Percentiles rank a stretch among this genome's conserved stretches.
These are phyloP conservation scores for Elongisporangium senticosum DNA, from an alignment of 352 stramenopile genomes.

Conservation along the genomic window DNA sequence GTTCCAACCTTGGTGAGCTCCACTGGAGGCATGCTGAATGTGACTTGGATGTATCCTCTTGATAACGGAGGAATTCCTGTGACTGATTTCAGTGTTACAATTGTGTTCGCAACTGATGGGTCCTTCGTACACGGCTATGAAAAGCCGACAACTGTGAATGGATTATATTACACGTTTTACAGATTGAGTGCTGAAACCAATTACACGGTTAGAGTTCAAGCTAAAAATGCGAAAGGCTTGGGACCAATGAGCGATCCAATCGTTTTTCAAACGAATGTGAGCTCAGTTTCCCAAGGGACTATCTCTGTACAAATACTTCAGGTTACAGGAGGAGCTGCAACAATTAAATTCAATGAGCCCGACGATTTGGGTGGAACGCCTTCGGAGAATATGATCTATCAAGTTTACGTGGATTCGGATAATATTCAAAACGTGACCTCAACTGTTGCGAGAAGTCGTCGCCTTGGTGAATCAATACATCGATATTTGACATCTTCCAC, in stretches of 20 bases:
- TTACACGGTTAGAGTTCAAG: constrained; percentile 43
- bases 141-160: neutral
- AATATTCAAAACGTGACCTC: constrained; percentile 36
- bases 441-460: constrained; percentile 3
- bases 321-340: constrained; percentile 38
- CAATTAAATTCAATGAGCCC: constrained; percentile 48
- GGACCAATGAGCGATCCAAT: constrained; percentile 26
- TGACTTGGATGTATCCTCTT: constrained; percentile 30
- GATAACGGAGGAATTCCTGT: constrained; percentile 35
- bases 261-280: constrained; percentile 24
- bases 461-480: neutral
- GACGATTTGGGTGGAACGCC: constrained; percentile 39
- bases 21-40: constrained; percentile 43
- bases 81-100: constrained; percentile 22
- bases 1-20: constrained; percentile 8
- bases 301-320: constrained; percentile 22
- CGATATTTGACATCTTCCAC: constrained; percentile 6
- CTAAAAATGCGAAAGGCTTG: constrained; percentile 28
- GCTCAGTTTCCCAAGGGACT: constrained; percentile 20
- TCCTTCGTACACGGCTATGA: constrained; percentile 1
- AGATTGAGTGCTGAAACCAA: constrained; percentile 18
- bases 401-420: constrained; percentile 35
- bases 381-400: constrained; percentile 34
- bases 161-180: constrained; percentile 32
- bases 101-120: constrained; percentile 20